A percentile compares a stretch with the other conserved stretches of the same genome.
Evolutionary conservation across 2,329 filamentous ascomycete genomes (phyloP).

Genomic region (Colletotrichum scovillei): DNA sequence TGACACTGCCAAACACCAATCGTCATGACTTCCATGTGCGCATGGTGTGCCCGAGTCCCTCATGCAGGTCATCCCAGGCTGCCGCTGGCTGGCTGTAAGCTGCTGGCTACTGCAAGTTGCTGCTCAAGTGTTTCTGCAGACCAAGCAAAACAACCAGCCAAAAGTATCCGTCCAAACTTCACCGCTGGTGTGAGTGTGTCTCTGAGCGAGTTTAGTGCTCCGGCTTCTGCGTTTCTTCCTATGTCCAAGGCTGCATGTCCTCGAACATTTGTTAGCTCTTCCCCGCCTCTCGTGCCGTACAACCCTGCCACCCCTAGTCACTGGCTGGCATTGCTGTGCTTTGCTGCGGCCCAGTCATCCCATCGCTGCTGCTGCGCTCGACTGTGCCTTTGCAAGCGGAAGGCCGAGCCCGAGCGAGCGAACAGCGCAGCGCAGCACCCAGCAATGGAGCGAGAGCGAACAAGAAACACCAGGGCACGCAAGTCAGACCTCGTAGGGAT

Average conservation of each 20-base stretch:
- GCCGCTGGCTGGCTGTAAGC: not conserved
- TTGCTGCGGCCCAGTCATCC: constrained; percentile 25
- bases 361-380: constrained; percentile 6
- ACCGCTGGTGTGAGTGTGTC: not conserved
- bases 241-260: not conserved
- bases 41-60: constrained; percentile 24
- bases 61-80: constrained; percentile 27
- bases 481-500: not conserved
- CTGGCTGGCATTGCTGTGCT: constrained; percentile 4
- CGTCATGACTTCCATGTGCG: constrained; percentile 19
- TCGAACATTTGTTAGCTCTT: not conserved
- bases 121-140: not conserved
- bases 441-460: constrained; percentile 15
- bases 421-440: not conserved
- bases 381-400: constrained; percentile 16
- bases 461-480: not conserved
- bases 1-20: constrained; percentile 27
- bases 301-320: not conserved
- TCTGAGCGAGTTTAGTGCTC: constrained; percentile 12
- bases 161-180: not conserved
- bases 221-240: not conserved
- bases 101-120: not conserved
- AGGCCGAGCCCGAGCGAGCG: constrained; percentile 12
- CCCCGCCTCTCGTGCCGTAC: not conserved
- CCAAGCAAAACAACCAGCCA: not conserved